A percentile compares a stretch with the other conserved stretches of the same genome.
These are phyloP conservation scores for Dictyostelium discoideum DNA, from an alignment of 78 protist genomes.

Conservation along the genomic window DNA sequence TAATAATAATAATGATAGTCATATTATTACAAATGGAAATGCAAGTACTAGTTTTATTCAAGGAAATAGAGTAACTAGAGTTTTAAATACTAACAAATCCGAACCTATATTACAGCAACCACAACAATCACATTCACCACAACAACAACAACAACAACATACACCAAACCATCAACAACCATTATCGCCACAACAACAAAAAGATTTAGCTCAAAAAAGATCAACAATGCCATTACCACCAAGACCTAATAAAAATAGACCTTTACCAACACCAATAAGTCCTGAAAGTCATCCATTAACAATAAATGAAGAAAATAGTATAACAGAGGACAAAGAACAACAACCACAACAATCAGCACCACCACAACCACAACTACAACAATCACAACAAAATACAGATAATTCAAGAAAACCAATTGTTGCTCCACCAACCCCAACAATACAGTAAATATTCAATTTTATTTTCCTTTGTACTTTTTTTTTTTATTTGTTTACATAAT, in stretches of 20 bases:
- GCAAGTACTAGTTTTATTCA: background rate
- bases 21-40: background rate
- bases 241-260: background rate
- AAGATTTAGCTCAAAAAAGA: background rate
- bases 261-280: background rate
- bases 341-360: background rate
- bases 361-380: background rate
- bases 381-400: background rate
- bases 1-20: background rate
- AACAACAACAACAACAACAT: background rate
- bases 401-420: background rate
- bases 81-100: background rate
- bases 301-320: background rate
- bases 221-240: conserved; percentile 7
- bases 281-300: background rate
- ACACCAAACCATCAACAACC: background rate
- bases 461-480: too few relatives aligned
- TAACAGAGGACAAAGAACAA: background rate
- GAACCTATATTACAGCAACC: background rate
- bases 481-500: background rate
- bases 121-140: background rate
- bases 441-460: background rate
- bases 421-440: background rate
- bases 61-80: background rate
- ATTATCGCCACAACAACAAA: background rate